Evolutionary conservation across 768 basidiomycete species (phyloP).

Genomic region (Suillus sp.): DNA sequence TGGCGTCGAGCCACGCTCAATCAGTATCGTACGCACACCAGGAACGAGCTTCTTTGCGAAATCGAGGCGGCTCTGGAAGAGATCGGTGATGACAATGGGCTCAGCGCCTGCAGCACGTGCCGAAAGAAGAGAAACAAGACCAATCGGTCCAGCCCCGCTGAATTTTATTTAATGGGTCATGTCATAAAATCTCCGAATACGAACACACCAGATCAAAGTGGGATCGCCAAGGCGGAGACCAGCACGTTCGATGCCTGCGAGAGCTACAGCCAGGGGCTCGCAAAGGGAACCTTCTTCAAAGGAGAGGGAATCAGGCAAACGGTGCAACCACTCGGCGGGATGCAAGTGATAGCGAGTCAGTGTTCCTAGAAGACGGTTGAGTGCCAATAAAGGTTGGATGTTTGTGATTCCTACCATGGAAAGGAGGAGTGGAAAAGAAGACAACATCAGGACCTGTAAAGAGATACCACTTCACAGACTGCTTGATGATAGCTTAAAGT

Average conservation of each 20-base stretch:
- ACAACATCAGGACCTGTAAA: slow-evolving; percentile 45
- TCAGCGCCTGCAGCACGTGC: slow-evolving; percentile 71
- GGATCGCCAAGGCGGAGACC: slow-evolving; percentile 67
- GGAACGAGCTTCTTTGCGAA: slow-evolving; percentile 66
- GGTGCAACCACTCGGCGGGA: slow-evolving; percentile 69
- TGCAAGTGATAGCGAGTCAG: slow-evolving; percentile 68
- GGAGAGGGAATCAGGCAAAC: slow-evolving; percentile 59
- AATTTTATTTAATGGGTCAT: slow-evolving; percentile 17
- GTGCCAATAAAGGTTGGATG: not conserved
- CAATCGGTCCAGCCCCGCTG: slow-evolving; percentile 71
- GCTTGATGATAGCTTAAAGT: not conserved
- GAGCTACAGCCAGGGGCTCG: slow-evolving; percentile 66
- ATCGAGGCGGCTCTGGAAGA: slow-evolving; percentile 64
- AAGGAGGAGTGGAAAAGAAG: slow-evolving; percentile 73
- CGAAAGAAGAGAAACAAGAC: slow-evolving; percentile 60
- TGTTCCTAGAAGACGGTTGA: slow-evolving; percentile 44
- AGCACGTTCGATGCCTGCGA: slow-evolving; percentile 68
- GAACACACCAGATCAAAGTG: slow-evolving; percentile 55
- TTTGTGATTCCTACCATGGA: slow-evolving; percentile 46
- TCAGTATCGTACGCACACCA: slow-evolving; percentile 57
- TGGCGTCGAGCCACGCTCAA: slow-evolving; percentile 46
- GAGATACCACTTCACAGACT: slow-evolving; percentile 7
- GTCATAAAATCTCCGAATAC: not conserved
- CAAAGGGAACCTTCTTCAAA: slow-evolving; percentile 72
- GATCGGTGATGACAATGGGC: slow-evolving; percentile 68